Conservation (phyloP, 192 early-diverging fungal genomes). For the Coemansia sp. region DNA sequence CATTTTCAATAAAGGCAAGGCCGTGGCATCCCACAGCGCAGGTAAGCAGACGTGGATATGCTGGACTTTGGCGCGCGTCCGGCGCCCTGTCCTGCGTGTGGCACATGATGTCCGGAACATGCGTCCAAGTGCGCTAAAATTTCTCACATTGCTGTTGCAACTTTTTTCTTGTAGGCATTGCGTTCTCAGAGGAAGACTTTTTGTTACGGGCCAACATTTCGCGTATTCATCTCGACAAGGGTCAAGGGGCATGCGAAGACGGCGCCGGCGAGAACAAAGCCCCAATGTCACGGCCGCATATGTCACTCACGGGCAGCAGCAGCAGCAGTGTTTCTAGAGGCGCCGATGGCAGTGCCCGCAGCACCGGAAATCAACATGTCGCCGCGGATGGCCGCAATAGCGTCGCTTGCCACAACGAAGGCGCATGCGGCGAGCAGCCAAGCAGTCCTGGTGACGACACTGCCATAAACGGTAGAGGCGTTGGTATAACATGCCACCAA, state of each 20-base stretch:
- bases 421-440: not conserved
- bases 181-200: slow-evolving; percentile 41
- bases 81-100: too few relatives aligned
- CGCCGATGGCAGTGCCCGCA: not conserved
- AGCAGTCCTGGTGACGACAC: not conserved
- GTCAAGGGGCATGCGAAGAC: slow-evolving; percentile 1
- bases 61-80: not conserved
- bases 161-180: slow-evolving; percentile 20
- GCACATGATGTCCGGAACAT: too few relatives aligned
- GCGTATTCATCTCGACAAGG: slow-evolving; percentile 19
- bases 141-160: slow-evolving; percentile 1
- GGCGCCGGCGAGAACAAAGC: not conserved
- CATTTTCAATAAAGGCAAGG: slow-evolving; percentile 46
- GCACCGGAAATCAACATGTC: slow-evolving; percentile 1
- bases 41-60: slow-evolving; percentile 14
- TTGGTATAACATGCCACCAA: not conserved
- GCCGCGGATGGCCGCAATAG: not conserved
- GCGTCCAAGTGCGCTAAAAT: too few relatives aligned
- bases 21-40: slow-evolving; percentile 29
- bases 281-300: not conserved
- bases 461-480: not conserved
- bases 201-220: slow-evolving; percentile 26
- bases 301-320: not conserved
- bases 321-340: too few relatives aligned
- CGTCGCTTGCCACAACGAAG: not conserved